Conservation (phyloP, 1,284 basidiomycete species). For the Phylloboletellus chloephorus region DNA sequence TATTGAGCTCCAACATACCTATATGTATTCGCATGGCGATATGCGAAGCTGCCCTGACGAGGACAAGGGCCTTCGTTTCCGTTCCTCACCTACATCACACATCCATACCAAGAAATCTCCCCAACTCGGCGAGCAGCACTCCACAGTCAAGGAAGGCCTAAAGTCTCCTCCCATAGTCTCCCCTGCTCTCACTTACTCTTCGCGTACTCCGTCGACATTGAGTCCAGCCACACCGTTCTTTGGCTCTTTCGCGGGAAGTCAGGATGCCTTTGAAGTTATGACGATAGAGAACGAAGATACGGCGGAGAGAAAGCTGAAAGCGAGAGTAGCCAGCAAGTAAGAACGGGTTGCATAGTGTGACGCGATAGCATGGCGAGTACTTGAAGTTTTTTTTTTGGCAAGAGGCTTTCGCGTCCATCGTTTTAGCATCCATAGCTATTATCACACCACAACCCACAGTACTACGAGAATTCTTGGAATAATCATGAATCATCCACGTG, state of each 20-base stretch:
- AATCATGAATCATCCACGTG: too few relatives aligned
- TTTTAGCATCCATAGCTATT: conserved; percentile 12
- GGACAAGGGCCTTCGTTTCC: conserved; percentile 7
- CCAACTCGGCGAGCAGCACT: conserved; percentile 10
- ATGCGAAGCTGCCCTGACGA: conserved; percentile 5
- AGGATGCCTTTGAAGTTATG: conserved; percentile 27
- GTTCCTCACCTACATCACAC: conserved; percentile 12
- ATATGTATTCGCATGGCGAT: conserved; percentile 20
- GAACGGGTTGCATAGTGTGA: background rate
- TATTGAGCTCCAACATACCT: conserved; percentile 10
- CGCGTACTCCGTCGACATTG: conserved; percentile 53
- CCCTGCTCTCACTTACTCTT: conserved; percentile 56
- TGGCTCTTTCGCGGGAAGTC: conserved; percentile 26
- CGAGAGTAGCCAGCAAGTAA: conserved; percentile 21
- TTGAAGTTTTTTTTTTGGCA: conserved; percentile 8
- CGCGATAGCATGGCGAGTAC: conserved; percentile 1
- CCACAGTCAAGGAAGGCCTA: conserved; percentile 15
- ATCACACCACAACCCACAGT: background rate
- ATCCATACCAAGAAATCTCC: conserved; percentile 15
- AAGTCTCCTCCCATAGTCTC: conserved; percentile 47
- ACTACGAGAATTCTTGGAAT: conserved; percentile 7
- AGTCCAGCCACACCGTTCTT: conserved; percentile 61
- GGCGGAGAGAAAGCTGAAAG: conserved; percentile 24
- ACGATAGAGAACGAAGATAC: conserved; percentile 21
- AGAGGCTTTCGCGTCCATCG: conserved; percentile 7